These are phyloP conservation scores for Lachancea nothofagi DNA, from an alignment of 805 yeast genomes.

Conservation along the genomic window DNA sequence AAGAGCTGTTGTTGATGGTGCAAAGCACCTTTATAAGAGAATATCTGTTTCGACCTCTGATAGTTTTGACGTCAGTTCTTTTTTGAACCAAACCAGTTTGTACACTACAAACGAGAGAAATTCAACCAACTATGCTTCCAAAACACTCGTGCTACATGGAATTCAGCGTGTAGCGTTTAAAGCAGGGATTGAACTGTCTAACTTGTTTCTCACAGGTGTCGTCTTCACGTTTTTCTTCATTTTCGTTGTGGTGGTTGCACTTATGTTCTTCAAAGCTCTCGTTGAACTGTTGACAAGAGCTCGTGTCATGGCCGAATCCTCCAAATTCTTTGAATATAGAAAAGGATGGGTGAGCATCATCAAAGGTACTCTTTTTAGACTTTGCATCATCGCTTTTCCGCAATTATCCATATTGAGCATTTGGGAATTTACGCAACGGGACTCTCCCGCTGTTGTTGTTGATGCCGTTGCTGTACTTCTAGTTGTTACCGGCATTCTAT, in stretches of 20 bases:
- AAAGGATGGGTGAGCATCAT: slow-evolving; percentile 76
- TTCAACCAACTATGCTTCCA: slow-evolving; percentile 48
- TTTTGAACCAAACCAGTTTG: slow-evolving; percentile 44
- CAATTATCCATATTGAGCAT: slow-evolving; percentile 74
- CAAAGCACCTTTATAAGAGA: slow-evolving; percentile 32
- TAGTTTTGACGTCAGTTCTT: slow-evolving; percentile 43
- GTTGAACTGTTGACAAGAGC: slow-evolving; percentile 59
- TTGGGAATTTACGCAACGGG: slow-evolving; percentile 84
- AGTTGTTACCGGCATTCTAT: slow-evolving; percentile 52
- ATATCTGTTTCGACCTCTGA: slow-evolving; percentile 30
- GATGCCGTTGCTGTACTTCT: slow-evolving; percentile 69
- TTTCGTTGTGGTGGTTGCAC: slow-evolving; percentile 51
- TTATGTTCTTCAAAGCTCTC: slow-evolving; percentile 60
- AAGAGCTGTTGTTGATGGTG: slow-evolving; percentile 11
- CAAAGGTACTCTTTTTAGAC: slow-evolving; percentile 84
- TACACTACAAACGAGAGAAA: slow-evolving; percentile 72
- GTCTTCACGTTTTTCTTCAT: slow-evolving; percentile 76
- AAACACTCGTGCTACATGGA: slow-evolving; percentile 81
- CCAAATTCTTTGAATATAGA: slow-evolving; percentile 72
- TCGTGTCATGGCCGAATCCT: slow-evolving; percentile 47
- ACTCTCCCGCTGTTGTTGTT: slow-evolving; percentile 76
- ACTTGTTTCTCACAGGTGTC: slow-evolving; percentile 78
- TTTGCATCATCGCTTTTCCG: slow-evolving; percentile 80
- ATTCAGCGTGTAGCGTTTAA: slow-evolving; percentile 84
- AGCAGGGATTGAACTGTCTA: slow-evolving; percentile 81